Base-by-base conservation (phyloP, 371 early-diverging fungal species). In the Mortierella sp. region DNA sequence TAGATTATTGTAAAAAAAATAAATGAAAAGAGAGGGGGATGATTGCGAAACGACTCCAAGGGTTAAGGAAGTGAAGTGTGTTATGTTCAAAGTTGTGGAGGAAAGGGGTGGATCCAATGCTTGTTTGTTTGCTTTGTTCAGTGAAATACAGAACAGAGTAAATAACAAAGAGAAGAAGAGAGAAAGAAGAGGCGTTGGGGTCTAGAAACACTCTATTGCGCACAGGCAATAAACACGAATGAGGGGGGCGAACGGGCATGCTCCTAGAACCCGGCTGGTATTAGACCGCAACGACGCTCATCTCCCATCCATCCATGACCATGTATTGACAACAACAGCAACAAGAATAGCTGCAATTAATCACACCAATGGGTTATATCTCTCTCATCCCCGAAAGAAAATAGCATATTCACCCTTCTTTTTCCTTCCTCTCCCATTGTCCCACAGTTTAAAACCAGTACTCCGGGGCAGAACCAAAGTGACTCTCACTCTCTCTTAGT, bases 381-480 rank as follows among this genome's bases (percentile, higher is more conserved):
- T 41, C 41, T 41, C 41, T 6, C 7, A 41, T 41, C 6, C 7
- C 4, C 41, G 6, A 51, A 51, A 4, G 21, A 21, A 51, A 21
- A 51, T 51, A 51, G 18, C 51, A 51, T 51, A 18, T 51, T 6
- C 51, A 5, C 16, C 21, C 51, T 6, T 14, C 14, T 6, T 14
- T 58, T 58, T 14, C 14, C 32, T 60, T 32, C 16, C n/a, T 32
- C 5, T 60, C 16, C 60, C 27, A 29, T 14, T 32, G 32, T 14
- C 18, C 29, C 32, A 60, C 18, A 60, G 4, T 60, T 60, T 35
- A 32, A 60, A 58, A 60, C 60, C 65, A 21, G 24, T 65, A 21
- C 38, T 65, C 65, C 21, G 65, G 65, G 35, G 35, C 21, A 38
- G 65, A 65, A 65, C 38, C 65, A 65, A 65, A 65, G 65, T 8